A percentile compares a stretch with the other conserved stretches of the same genome.
phyloP scores from a whole-genome alignment of 192 early-diverging fungal genomes.

The Podila epigama region DNA sequence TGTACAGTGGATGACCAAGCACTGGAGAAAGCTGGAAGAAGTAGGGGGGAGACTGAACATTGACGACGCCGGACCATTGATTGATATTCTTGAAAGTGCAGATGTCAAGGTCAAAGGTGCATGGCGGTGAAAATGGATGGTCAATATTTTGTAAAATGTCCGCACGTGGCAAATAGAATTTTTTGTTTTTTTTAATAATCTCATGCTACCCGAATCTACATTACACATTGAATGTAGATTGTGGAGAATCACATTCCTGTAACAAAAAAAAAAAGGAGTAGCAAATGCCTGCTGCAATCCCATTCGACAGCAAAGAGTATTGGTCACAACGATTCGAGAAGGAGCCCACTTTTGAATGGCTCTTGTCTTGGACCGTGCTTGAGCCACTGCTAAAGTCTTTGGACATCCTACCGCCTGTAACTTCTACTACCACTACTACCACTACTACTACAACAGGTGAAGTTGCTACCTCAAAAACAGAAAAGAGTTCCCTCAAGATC shows the following conservation, averaged over 20 bases:
- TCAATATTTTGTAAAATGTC: background rate
- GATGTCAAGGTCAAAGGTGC: background rate
- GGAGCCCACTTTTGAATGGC: slow-evolving; percentile 33
- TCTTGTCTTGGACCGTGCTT: slow-evolving; percentile 33
- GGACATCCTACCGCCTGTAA: slow-evolving; percentile 2
- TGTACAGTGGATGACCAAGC: background rate
- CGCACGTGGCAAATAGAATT: background rate
- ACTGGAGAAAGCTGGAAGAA: background rate
- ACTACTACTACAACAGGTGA: too few relatives aligned
- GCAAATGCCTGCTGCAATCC: slow-evolving; percentile 2
- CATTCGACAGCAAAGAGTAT: slow-evolving; percentile 30
- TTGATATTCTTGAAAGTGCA: background rate
- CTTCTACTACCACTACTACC: too few relatives aligned
- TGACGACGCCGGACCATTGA: background rate
- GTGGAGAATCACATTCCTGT: too few relatives aligned
- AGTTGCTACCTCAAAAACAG: too few relatives aligned
- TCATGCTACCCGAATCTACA: too few relatives aligned
- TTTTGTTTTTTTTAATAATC: too few relatives aligned
- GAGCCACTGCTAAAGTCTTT: slow-evolving; percentile 6
- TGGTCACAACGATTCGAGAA: slow-evolving; percentile 22
- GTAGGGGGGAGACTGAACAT: background rate
- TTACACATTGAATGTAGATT: too few relatives aligned
- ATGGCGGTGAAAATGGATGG: background rate
- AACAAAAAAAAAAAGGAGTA: background rate
- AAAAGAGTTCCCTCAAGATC: slow-evolving; percentile 7